phyloP scores from a whole-genome alignment of 768 basidiomycete species.

The Naematelia encephala region DNA sequence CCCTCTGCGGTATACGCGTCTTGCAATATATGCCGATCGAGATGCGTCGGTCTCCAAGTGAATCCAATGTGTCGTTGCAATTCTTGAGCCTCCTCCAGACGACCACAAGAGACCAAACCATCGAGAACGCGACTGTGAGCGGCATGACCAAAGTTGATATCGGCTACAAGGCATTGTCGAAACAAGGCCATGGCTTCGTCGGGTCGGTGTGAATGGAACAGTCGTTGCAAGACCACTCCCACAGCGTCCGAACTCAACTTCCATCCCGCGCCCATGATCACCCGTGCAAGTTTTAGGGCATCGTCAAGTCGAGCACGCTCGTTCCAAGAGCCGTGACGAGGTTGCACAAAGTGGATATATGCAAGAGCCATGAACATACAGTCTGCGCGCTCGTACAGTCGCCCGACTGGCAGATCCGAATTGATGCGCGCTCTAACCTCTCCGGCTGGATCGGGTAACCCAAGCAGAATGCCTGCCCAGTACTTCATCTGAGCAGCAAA shows the following conservation, averaged over 20 bases:
- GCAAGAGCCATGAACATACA: not conserved
- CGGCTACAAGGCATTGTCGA: not conserved
- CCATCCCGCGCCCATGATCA: not conserved
- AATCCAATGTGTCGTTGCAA: not conserved
- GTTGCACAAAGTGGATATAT: not conserved
- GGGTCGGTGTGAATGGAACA: not conserved
- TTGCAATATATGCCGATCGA: not conserved
- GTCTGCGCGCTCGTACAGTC: not conserved
- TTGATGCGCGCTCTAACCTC: not conserved
- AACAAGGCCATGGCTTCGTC: not conserved
- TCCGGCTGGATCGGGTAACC: not conserved
- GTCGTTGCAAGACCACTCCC: not conserved
- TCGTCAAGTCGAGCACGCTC: not conserved
- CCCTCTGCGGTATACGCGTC: not conserved
- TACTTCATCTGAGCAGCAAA: not conserved
- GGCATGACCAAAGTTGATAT: not conserved
- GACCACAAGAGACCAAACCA: not conserved
- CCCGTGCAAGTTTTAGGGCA: not conserved
- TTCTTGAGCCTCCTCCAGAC: not conserved
- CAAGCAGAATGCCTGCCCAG: not conserved
- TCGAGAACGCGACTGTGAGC: not conserved
- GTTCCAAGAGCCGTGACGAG: not conserved
- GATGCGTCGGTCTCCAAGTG: not conserved
- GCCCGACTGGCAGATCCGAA: not conserved
- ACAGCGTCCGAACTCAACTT: not conserved